These are phyloP conservation scores for Leccinellum rugosiceps DNA, from an alignment of 768 basidiomycete species.

Conservation along the genomic window DNA sequence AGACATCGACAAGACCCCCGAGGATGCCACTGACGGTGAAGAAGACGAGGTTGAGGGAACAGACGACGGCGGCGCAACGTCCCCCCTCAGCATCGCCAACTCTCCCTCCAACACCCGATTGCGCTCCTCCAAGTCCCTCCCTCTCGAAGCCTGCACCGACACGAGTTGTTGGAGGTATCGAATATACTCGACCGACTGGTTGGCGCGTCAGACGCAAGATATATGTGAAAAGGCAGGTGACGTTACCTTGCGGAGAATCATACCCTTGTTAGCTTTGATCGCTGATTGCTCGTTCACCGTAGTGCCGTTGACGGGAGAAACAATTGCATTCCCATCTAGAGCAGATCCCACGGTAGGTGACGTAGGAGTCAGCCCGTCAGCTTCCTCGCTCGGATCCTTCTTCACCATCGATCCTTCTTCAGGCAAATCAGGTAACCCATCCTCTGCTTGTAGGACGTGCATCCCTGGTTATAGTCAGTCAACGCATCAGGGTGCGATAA, in stretches of 20 bases:
- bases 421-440: constrained; percentile 28
- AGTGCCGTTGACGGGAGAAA: constrained; percentile 11
- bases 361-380: constrained; percentile 19
- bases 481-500: neutral
- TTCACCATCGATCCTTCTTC: constrained; percentile 27
- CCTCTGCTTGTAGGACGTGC: constrained; percentile 25
- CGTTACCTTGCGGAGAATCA: constrained; percentile 77
- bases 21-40: constrained; percentile 18
- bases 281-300: constrained; percentile 34
- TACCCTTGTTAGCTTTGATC: constrained; percentile 92
- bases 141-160: constrained; percentile 70
- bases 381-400: constrained; percentile 30
- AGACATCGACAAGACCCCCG: constrained; percentile 17
- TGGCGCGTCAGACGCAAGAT: constrained; percentile 1
- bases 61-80: constrained; percentile 7
- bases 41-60: constrained; percentile 14
- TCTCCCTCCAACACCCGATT: constrained; percentile 43
- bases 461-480: constrained; percentile 13
- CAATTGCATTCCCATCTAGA: constrained; percentile 4
- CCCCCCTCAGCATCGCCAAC: constrained; percentile 23
- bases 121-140: constrained; percentile 75
- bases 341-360: constrained; percentile 18
- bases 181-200: constrained; percentile 48
- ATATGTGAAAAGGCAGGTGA: neutral
- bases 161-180: constrained; percentile 87